Percentiles rank a stretch among this genome's conserved stretches.
phyloP scores from a whole-genome alignment of 371 early-diverging fungal genomes.

The Mucor irregularis region DNA sequence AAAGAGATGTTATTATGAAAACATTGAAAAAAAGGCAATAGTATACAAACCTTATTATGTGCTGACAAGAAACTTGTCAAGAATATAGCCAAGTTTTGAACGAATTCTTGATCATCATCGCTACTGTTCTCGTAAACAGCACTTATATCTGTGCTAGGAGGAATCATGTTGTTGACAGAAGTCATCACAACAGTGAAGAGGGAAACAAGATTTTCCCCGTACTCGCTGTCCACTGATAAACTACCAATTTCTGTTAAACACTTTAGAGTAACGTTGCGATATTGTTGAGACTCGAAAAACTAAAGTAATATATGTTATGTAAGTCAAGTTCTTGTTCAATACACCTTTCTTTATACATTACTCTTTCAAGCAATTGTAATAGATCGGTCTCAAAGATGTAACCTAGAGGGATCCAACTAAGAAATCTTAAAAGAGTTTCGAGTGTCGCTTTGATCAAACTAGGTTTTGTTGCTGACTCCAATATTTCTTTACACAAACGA shows the following conservation, averaged over 20 bases:
- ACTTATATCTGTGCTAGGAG: constrained; percentile 55
- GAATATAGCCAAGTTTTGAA: constrained; percentile 53
- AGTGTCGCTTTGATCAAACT: constrained; percentile 91
- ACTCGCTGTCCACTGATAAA: constrained; percentile 70
- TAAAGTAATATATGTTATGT: constrained; percentile 15
- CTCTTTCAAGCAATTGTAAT: constrained; percentile 83
- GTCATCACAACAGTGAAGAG: constrained; percentile 82
- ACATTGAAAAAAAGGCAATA: too few species aligned
- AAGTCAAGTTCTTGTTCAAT: too few species aligned
- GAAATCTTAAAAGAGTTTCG: constrained; percentile 90
- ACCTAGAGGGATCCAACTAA: constrained; percentile 97
- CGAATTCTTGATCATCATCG: constrained; percentile 87
- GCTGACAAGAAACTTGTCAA: constrained; percentile 81
- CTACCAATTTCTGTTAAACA: constrained; percentile 95
- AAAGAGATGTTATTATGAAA: too few species aligned
- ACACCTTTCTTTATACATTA: constrained; percentile 25
- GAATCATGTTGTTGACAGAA: constrained; percentile 69
- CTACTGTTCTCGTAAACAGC: constrained; percentile 78
- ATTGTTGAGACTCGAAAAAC: constrained; percentile 82
- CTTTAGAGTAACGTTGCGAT: constrained; percentile 90
- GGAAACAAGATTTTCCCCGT: constrained; percentile 78
- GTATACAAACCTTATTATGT: constrained; percentile 70
- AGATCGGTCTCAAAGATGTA: constrained; percentile 96
- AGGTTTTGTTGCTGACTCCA: constrained; percentile 89
- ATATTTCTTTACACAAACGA: constrained; percentile 92